Evolutionary conservation across 192 early-diverging fungal species (phyloP), one percentile per base, ranked within the genome.

Genomic region (Martensiomyces pterosporus): DNA sequence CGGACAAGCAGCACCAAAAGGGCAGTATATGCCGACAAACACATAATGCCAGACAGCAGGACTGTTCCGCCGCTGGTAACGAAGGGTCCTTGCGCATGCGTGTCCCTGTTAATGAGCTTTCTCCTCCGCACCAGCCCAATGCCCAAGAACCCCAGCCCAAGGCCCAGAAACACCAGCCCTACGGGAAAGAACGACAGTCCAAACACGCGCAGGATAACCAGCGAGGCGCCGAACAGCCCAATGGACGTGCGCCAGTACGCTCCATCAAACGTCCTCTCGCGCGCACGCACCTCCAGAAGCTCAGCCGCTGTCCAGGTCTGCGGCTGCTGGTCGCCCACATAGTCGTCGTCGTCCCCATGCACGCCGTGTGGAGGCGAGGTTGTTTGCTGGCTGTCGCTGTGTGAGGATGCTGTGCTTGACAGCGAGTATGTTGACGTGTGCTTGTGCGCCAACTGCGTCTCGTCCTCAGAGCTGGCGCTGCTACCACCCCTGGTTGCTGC

Each of bases 161-260:
- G 55, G 24, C 36, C 70, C 27, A 74, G 51, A 52, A 74, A 74
- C 50, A 74, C 70, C 40, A 74, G 39, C 8, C 70, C 70, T 9
- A 74, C 55, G 1, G 62, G 70, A 47, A 66, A 66, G 29, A 74
- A 74, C 24, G 41, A 39, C 27, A 66, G 43, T 4, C 63, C 70
- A 39, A 74, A 74, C 19, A 74, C 51, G 8, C 70, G 62, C 42
- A 74, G 40, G n/a, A 74, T 47, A 10, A 74, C 63, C 42, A 66
- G 55, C 34, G 63, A 47, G n/a, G 70, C 70, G 36, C 70, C 63
- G 44, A 74, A 62, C 25, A 66, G 58, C 27, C 63, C 62, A n/a
- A 74, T 39, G 4, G 70, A 49, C 19, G 70, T 74, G 38, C 70
- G 70, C 70, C 70, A 74, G 43, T 74, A 74, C 19, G 70, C 70